Evolutionary conservation across 2,329 filamentous ascomycete genomes (phyloP).

Genomic region (Microsporum audouinii): DNA sequence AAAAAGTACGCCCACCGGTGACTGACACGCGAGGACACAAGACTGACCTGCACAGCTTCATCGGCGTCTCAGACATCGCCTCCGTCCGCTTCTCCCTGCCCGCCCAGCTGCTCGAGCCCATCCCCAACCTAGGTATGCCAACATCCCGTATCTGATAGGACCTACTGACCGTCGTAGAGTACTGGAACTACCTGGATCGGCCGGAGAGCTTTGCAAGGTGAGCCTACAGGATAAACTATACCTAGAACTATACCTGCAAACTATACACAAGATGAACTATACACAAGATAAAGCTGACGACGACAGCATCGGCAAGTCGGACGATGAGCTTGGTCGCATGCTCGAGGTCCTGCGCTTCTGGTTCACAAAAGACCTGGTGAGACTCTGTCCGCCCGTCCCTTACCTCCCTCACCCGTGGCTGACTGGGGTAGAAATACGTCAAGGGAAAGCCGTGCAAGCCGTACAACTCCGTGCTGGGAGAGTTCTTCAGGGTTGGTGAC

Average conservation of each 20-base stretch:
- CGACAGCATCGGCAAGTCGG: constrained; percentile 66
- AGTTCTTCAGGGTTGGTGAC: constrained; percentile 77
- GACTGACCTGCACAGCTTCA: constrained; percentile 52
- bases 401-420: not conserved
- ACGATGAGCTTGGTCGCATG: constrained; percentile 87
- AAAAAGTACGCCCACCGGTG: constrained; percentile 55
- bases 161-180: constrained; percentile 54
- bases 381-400: constrained; percentile 6
- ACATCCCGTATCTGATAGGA: too few species aligned
- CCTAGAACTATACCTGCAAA: too few species aligned
- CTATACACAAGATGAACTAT: too few species aligned
- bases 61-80: constrained; percentile 90
- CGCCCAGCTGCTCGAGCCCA: constrained; percentile 88
- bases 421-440: constrained; percentile 64
- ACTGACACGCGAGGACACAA: not conserved
- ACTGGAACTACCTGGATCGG: constrained; percentile 96
- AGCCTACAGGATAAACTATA: constrained; percentile 15
- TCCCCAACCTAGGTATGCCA: constrained; percentile 73
- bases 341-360: constrained; percentile 89
- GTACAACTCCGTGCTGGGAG: constrained; percentile 91
- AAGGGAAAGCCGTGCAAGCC: constrained; percentile 98
- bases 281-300: constrained; percentile 25
- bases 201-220: constrained; percentile 74
- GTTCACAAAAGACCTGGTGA: constrained; percentile 89
- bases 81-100: constrained; percentile 92